phyloP scores from a whole-genome alignment of 83 land plant species.

The Diphasiastrum complanatum region DNA sequence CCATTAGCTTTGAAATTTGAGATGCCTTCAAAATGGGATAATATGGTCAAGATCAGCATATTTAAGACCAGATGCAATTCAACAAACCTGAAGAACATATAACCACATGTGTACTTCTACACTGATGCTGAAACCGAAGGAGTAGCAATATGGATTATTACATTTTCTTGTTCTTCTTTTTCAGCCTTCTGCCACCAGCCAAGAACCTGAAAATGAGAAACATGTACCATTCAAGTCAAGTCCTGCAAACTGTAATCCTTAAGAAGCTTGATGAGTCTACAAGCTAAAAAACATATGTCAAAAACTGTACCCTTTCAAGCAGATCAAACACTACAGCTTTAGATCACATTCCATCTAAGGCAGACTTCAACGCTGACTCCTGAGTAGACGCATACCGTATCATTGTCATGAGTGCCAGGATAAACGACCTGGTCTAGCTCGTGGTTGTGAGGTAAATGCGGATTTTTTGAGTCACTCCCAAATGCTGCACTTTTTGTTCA shows the following conservation, averaged over 20 bases:
- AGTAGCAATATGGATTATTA: conserved; percentile 22
- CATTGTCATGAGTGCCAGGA: conserved; percentile 98
- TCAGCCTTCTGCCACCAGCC: conserved; percentile 82
- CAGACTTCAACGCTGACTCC: not conserved
- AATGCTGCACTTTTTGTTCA: conserved; percentile 41
- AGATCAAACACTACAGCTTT: not conserved
- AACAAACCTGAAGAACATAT: not conserved
- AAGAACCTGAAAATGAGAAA: conserved; percentile 37
- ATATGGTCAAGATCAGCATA: not conserved
- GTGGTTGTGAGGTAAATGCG: conserved; percentile 92
- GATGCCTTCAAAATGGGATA: no score
- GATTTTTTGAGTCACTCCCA: conserved; percentile 68
- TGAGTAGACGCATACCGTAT: conserved; percentile 48
- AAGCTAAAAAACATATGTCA: not conserved
- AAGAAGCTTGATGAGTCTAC: not conserved
- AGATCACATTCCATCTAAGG: not conserved
- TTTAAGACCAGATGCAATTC: not conserved
- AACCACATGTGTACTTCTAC: not conserved
- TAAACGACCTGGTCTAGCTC: conserved; percentile 86
- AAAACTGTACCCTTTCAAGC: not conserved
- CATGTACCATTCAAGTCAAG: not conserved
- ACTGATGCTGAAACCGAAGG: not conserved
- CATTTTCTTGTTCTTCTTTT: conserved; percentile 50
- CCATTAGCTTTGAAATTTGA: no score
- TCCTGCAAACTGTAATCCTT: conserved; percentile 6